Base-by-base conservation (phyloP, 2,329 filamentous ascomycete species). In the Trichophyton verrucosum region DNA sequence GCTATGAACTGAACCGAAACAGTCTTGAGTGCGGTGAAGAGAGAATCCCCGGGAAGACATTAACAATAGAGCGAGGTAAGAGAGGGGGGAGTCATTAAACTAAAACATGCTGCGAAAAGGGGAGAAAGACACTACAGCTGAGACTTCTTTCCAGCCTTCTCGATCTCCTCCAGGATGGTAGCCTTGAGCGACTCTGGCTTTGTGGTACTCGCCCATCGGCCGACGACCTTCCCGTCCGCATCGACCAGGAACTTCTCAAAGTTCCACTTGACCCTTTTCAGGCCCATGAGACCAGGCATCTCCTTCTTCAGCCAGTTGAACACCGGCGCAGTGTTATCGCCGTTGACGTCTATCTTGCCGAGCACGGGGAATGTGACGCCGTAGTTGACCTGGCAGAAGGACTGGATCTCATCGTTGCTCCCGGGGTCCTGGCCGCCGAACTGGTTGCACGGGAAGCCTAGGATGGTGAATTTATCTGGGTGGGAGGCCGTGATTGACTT, bases 371-470 rank as follows among this genome's bases (percentile, higher is more conserved):
- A 97, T 58, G 80, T 86, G 66, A 96, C 91, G 74, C 91, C 89
- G 75, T 96, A 96, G 82, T 96, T 97, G 74, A 94, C 63, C 78
- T 90, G 88, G 82, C 91, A 97, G 78, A 91, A 91, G 66, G 77
- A 78, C 77, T 91, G 86, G 74, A 92, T 91, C 61, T 91, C 84
- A 62, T 91, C 88, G 74, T 90, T 82, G 74, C 79, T 81, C 69
- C 89, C 91, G 33, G 92, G 92, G 72, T 97, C 94, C 77, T 99
- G 94, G 67, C 77, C 76, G 70, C 86, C 89, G 76, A 99, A 99
- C 77, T 99, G 94, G 82, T 97, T 99, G 86, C 92, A 97, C 61
- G 94, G 94, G 79, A 99, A 97, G 69, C 91, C 94, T 71, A 99
- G 82, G 77, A 99, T 85, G 70, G 85, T 81, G 73, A 99, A 94